Evolutionary conservation across 306 rosid genomes (phyloP).

Genomic region (Vigna angularis): DNA sequence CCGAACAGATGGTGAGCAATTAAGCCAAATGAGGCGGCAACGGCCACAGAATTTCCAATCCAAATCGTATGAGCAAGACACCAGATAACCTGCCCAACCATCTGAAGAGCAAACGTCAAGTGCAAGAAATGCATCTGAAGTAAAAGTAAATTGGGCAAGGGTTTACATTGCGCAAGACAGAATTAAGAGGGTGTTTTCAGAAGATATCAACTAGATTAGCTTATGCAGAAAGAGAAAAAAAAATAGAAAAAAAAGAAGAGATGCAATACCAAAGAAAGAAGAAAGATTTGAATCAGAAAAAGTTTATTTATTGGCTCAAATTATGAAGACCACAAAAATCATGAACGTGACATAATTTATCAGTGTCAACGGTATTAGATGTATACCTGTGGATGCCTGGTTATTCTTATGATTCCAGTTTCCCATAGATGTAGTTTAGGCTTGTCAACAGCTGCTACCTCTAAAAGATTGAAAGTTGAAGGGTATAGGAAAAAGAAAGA

Average conservation of each 20-base stretch:
- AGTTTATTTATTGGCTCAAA: not conserved
- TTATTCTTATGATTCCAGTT: constrained; percentile 94
- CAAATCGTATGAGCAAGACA: constrained; percentile 92
- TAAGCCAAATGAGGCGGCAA: constrained; percentile 85
- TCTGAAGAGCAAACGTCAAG: constrained; percentile 45
- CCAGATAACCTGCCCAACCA: constrained; percentile 97
- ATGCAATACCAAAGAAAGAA: not conserved
- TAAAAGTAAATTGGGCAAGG: not conserved
- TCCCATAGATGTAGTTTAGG: constrained; percentile 98
- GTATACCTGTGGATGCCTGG: constrained; percentile 95
- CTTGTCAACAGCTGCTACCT: constrained; percentile 98
- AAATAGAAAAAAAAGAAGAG: not conserved
- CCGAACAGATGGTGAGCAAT: constrained; percentile 94
- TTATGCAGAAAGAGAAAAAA: constrained; percentile 2
- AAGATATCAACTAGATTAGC: constrained; percentile 20
- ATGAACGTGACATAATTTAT: constrained; percentile 27
- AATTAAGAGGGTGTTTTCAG: not conserved
- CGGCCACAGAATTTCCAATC: constrained; percentile 90
- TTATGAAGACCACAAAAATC: not conserved
- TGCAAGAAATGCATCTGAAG: constrained; percentile 28
- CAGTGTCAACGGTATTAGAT: constrained; percentile 20
- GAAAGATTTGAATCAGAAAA: not conserved
- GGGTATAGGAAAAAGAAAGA: constrained; percentile 93
- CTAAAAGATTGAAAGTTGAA: constrained; percentile 91
- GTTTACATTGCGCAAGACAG: constrained; percentile 14